A percentile compares a stretch with the other conserved stretches of the same genome.
These are phyloP conservation scores for Emergomyces pasteurianus DNA, from an alignment of 2,329 filamentous ascomycete genomes.

Conservation along the genomic window DNA sequence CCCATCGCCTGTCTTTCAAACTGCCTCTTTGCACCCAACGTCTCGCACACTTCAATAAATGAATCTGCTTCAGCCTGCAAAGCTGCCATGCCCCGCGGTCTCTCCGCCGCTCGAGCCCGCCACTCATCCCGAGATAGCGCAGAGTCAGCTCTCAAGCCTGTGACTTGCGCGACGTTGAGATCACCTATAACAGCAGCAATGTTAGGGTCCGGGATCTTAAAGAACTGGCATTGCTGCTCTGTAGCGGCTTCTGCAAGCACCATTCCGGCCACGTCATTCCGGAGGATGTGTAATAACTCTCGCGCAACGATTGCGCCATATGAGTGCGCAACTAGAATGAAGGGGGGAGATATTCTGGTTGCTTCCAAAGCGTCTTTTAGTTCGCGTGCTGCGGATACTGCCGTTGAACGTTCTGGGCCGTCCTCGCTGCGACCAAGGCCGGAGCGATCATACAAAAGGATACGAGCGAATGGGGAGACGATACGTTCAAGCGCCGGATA, in stretches of 20 bases:
- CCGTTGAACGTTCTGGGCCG: conserved; percentile 11
- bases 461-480: conserved; percentile 17
- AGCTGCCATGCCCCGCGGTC: conserved; percentile 14
- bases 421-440: conserved; percentile 26
- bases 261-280: conserved; percentile 22
- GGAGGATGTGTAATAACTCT: conserved; percentile 25
- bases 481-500: conserved; percentile 23
- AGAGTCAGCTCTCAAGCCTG: conserved; percentile 19
- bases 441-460: conserved; percentile 28
- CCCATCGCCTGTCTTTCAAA: conserved; percentile 18
- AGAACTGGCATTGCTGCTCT: conserved; percentile 22
- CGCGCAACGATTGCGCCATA: conserved; percentile 30
- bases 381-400: conserved; percentile 20
- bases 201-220: conserved; percentile 21
- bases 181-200: conserved; percentile 20
- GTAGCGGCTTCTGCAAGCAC: conserved; percentile 27
- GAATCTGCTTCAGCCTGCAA: conserved; percentile 15
- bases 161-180: conserved; percentile 22
- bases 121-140: conserved; percentile 24
- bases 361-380: conserved; percentile 19
- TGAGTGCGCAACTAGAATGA: conserved; percentile 28
- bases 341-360: conserved; percentile 16
- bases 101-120: conserved; percentile 21
- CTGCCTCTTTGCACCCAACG: conserved; percentile 22
- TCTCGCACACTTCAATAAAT: conserved; percentile 16